Evolutionary conservation across 208 protist species (phyloP), one percentile per base, ranked within the genome.

Genomic region (Leishmania mexicana): DNA sequence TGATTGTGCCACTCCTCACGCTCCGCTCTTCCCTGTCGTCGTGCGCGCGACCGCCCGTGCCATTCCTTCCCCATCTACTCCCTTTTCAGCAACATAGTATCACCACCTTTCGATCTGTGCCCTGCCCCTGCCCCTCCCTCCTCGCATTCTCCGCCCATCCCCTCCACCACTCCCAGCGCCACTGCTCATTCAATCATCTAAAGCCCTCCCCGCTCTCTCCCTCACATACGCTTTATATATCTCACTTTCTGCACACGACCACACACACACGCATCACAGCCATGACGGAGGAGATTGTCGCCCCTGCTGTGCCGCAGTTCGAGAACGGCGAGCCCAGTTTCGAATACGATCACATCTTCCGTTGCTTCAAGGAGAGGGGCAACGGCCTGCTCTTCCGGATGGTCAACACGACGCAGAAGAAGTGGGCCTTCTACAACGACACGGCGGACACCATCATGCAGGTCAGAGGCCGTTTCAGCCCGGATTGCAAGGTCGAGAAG

Each of bases 351-450:
- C 83, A 84, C 57, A 77, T 94, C 65, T 94, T 88, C 83, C 81
- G 82, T 51, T 96, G 91, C 74, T 92, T 94, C 78, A 83, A 85
- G 68, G 80, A 71, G 21, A 64, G 85, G n/a, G 76, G 72, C 47
- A 88, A 92, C 42, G 84, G 87, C 1, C 47, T 86, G 64, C 89
- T 94, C 51, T 92, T 88, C 79, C 90, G 92, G n/a, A 67, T 92
- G 3, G 90, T 92, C 17, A 72, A 88, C 79, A 51, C 83, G 40
- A 40, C 47, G 64, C 73, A 75, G 62, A 77, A 89, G 67, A 57
- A 83, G 75, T 93, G 89, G 91, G 83, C 89, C 21, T 94, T 94
- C 74, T 94, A 93, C 87, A 94, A 94, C 62, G 91, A 94, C 80
- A 88, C 87, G 28, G 53, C 49, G 15, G 79, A 90, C 79, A 83